Conservation (phyloP, 441 rosid species). For the Gossypium davidsonii region DNA sequence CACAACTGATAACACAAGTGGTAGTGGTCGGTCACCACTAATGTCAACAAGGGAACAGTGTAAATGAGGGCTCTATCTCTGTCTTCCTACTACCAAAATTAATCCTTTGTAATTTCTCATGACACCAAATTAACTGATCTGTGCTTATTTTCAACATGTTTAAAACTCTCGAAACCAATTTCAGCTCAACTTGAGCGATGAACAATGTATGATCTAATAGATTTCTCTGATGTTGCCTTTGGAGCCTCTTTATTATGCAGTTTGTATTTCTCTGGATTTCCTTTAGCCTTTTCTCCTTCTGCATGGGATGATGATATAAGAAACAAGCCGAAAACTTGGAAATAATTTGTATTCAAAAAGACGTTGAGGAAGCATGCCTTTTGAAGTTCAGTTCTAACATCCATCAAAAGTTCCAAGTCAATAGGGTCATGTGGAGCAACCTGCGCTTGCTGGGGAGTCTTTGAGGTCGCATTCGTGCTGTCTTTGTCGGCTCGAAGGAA, state of each 20-base stretch:
- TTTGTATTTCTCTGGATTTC: constrained; percentile 51
- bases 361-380: constrained; percentile 35
- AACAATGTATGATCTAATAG: constrained; percentile 31
- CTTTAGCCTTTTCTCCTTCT: constrained; percentile 70
- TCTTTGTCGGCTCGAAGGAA: constrained; percentile 52
- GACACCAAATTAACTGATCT: constrained; percentile 65
- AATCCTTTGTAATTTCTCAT: constrained; percentile 45
- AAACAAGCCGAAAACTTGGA: neutral
- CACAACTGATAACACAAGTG: neutral
- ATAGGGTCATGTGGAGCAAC: constrained; percentile 43
- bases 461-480: constrained; percentile 21
- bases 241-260: constrained; percentile 63
- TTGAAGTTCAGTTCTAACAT: constrained; percentile 41
- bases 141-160: constrained; percentile 49
- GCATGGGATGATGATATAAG: constrained; percentile 10
- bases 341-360: neutral
- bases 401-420: constrained; percentile 42
- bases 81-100: constrained; percentile 42
- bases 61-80: constrained; percentile 51
- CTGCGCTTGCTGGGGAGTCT: constrained; percentile 33
- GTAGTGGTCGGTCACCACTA: neutral
- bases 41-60: constrained; percentile 55
- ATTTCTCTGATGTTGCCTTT: constrained; percentile 33
- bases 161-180: constrained; percentile 55
- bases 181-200: constrained; percentile 58